Conservation (phyloP, 495 filamentous ascomycete species). For the Bathelium albidoporum region DNA sequence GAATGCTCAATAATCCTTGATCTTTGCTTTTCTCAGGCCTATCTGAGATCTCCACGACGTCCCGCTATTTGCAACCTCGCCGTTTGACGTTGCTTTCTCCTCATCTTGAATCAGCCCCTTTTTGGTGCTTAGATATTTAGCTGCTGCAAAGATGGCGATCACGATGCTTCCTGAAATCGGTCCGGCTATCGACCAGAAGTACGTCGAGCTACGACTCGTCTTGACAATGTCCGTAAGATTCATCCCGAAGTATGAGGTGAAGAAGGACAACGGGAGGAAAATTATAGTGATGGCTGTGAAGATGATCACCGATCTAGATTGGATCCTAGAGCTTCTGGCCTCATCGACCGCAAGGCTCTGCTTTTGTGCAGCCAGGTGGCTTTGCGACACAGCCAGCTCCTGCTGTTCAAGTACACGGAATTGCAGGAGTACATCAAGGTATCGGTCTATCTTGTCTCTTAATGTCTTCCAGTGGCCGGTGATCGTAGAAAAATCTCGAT, state of each 20-base stretch:
- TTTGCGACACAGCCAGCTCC: not conserved
- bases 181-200: not conserved
- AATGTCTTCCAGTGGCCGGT: not conserved
- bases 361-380: not conserved
- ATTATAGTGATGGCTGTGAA: not conserved
- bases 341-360: not conserved
- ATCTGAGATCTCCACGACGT: not conserved
- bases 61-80: not conserved
- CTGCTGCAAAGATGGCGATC: not conserved
- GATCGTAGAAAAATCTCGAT: not conserved
- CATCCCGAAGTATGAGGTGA: not conserved
- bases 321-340: not conserved
- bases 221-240: not conserved
- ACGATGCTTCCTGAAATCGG: not conserved
- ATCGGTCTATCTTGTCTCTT: not conserved
- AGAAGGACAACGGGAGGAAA: not conserved
- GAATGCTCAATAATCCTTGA: not conserved
- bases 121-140: not conserved
- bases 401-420: not conserved
- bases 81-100: not conserved
- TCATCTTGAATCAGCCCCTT: not conserved
- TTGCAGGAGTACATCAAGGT: not conserved
- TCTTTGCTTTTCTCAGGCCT: not conserved
- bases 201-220: not conserved
- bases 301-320: not conserved